These are phyloP conservation scores for Leishmania tropica DNA, from an alignment of 208 protist genomes.

Conservation along the genomic window DNA sequence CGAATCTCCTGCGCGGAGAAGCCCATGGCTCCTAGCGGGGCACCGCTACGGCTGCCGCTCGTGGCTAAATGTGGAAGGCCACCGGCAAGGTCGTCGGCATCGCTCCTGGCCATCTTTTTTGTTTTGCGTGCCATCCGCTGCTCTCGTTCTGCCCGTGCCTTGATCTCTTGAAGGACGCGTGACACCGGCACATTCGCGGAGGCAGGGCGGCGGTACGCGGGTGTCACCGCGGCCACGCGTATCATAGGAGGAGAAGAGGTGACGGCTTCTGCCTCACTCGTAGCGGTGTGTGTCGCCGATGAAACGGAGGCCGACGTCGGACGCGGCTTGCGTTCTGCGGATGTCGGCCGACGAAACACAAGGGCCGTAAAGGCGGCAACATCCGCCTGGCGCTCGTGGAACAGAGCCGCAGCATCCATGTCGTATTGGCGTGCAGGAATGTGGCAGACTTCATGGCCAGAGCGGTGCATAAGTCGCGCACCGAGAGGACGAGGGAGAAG, in stretches of 20 bases:
- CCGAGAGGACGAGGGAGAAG: neutral
- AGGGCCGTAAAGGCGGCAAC: constrained; percentile 15
- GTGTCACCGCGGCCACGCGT: neutral
- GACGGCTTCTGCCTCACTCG: neutral
- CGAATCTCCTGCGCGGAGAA: constrained; percentile 30
- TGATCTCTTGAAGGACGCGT: constrained; percentile 42
- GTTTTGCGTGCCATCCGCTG: neutral
- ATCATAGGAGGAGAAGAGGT: neutral
- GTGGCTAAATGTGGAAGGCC: neutral
- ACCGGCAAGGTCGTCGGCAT: neutral
- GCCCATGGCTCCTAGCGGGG: constrained; percentile 10
- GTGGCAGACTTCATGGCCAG: neutral
- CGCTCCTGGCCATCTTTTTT: neutral
- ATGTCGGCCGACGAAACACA: constrained; percentile 3
- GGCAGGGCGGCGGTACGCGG: constrained; percentile 66
- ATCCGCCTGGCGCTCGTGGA: constrained; percentile 17
- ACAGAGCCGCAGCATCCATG: constrained; percentile 18
- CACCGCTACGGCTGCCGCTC: neutral
- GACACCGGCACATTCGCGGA: constrained; percentile 67
- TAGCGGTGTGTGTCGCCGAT: neutral
- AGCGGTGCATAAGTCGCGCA: neutral
- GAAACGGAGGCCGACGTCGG: neutral
- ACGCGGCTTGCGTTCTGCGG: neutral
- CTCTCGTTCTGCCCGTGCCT: constrained; percentile 13
- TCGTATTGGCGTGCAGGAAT: neutral